Percentiles rank a stretch among this genome's conserved stretches.
Conservation (phyloP, 1,284 basidiomycete species). For the Ganoderma sp. region DNA sequence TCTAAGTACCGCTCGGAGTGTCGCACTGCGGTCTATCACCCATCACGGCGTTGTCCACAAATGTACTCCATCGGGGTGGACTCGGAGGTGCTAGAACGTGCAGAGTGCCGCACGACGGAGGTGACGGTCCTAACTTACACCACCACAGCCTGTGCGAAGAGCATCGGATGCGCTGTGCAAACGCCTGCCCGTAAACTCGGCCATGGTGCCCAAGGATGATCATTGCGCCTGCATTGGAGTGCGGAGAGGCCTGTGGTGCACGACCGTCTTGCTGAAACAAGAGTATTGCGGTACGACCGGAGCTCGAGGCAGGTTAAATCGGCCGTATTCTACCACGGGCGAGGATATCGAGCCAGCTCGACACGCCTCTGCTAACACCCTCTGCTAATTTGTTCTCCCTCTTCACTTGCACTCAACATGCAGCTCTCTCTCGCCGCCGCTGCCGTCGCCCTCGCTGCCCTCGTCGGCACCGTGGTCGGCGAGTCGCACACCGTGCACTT, state of each 20-base stretch:
- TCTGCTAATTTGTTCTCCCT: background rate
- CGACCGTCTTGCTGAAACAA: no score
- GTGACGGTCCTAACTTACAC: background rate
- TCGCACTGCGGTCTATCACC: background rate
- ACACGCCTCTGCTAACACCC: background rate
- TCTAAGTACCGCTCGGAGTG: background rate
- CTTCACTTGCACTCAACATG: constrained; percentile 38
- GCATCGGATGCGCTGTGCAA: no score
- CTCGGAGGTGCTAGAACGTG: background rate
- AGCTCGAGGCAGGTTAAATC: background rate
- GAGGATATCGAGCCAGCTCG: background rate
- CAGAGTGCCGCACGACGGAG: no score
- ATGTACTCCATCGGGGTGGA: background rate
- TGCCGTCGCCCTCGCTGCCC: constrained; percentile 34
- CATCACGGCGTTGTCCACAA: background rate
- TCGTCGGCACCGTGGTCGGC: constrained; percentile 37
- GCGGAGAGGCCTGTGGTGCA: background rate
- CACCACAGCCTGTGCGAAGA: no score
- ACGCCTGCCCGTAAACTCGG: background rate
- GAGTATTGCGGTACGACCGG: background rate
- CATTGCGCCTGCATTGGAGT: background rate
- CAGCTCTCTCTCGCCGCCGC: constrained; percentile 40
- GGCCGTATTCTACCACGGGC: no score
- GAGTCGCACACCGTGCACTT: constrained; percentile 47
- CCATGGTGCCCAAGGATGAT: background rate